Conservation (phyloP, 805 yeast species). For the Ogataea ganodermae region DNA sequence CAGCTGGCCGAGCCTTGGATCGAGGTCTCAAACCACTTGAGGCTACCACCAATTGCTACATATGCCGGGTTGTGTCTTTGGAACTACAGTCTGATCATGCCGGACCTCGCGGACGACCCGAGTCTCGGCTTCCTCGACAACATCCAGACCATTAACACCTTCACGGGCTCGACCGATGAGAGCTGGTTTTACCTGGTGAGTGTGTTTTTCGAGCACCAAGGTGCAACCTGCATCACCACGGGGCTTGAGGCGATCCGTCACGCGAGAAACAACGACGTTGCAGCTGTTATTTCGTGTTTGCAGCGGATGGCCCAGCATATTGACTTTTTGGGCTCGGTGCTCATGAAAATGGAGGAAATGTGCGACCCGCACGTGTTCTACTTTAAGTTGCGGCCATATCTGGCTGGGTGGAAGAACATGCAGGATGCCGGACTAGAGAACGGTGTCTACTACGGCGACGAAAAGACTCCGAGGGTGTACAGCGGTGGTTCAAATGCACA, state of each 20-base stretch:
- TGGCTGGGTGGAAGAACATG: constrained; percentile 97
- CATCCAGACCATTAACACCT: constrained; percentile 77
- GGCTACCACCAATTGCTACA: constrained; percentile 84
- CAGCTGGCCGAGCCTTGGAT: constrained; percentile 73
- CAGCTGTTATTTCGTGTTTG: constrained; percentile 45
- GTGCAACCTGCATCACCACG: constrained; percentile 66
- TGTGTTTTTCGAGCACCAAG: constrained; percentile 80
- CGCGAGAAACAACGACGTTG: constrained; percentile 49
- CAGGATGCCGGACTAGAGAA: constrained; percentile 72
- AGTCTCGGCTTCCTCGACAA: constrained; percentile 54
- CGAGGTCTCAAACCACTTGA: constrained; percentile 55
- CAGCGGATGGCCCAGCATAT: constrained; percentile 73
- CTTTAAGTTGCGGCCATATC: constrained; percentile 79
- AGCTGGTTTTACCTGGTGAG: constrained; percentile 92
- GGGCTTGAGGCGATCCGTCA: constrained; percentile 69
- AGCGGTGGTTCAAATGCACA: constrained; percentile 97
- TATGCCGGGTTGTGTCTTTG: constrained; percentile 86
- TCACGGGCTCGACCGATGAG: constrained; percentile 89
- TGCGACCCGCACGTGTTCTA: constrained; percentile 94
- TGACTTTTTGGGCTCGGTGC: constrained; percentile 68
- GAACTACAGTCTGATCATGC: constrained; percentile 74
- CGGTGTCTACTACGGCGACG: constrained; percentile 79
- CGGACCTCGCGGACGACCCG: constrained; percentile 33
- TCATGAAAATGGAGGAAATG: constrained; percentile 87
- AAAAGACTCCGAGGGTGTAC: constrained; percentile 52